Conservation (phyloP, 1,284 basidiomycete genomes). For the Phaffia rhodozyma region DNA sequence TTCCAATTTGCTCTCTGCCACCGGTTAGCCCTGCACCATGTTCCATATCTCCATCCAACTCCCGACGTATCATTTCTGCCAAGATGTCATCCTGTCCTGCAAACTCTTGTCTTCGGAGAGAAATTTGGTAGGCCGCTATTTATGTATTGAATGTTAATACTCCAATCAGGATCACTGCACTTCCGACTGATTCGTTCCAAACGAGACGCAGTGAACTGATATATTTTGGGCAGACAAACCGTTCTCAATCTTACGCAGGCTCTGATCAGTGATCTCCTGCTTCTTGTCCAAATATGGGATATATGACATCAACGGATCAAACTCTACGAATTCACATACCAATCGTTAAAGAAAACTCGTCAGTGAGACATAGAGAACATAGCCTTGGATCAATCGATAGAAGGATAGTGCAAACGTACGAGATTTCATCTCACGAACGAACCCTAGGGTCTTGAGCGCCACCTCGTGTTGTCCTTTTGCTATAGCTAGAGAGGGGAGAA, state of each 20-base stretch:
- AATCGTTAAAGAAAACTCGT: not conserved
- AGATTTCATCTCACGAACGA: conserved; percentile 67
- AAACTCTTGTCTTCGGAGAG: conserved; percentile 12
- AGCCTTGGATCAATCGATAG: not conserved
- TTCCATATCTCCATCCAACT: not conserved
- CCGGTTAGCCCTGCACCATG: no score
- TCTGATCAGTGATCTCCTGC: conserved; percentile 70
- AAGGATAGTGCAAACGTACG: conserved; percentile 39
- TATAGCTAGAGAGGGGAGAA: conserved; percentile 43
- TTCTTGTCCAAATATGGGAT: conserved; percentile 71
- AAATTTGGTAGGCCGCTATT: conserved; percentile 9
- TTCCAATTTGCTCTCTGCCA: no score
- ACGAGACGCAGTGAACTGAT: not conserved
- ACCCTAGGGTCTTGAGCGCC: conserved; percentile 57
- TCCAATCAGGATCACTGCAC: not conserved
- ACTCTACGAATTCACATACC: conserved; percentile 41
- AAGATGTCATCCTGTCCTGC: conserved; percentile 4
- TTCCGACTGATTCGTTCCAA: not conserved
- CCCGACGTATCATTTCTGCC: conserved; percentile 5
- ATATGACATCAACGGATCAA: conserved; percentile 58
- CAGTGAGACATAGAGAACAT: not conserved
- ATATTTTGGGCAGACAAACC: conserved; percentile 42
- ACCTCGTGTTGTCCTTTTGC: conserved; percentile 57
- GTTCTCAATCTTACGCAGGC: conserved; percentile 85
- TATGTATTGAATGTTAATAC: no score